Evolutionary conservation across 495 filamentous ascomycete genomes (phyloP).

Genomic region (Trichoderma erinaceum): DNA sequence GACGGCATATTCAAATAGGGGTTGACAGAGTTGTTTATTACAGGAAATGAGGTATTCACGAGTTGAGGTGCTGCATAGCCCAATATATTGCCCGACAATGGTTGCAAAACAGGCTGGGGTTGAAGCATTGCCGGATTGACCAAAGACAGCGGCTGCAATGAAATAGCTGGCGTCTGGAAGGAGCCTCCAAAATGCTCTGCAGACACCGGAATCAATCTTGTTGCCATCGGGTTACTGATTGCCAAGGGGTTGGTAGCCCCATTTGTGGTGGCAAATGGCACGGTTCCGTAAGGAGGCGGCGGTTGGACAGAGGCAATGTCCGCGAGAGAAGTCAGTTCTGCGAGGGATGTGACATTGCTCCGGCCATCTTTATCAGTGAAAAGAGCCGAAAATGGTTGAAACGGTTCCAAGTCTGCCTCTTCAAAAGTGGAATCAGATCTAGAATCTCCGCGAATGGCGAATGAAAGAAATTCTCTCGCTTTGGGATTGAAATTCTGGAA

Average conservation of each 20-base stretch:
- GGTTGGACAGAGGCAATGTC: not conserved
- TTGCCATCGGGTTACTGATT: not conserved
- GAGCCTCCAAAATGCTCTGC: not conserved
- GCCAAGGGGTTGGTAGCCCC: not conserved
- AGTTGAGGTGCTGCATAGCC: not conserved
- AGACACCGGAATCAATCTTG: not conserved
- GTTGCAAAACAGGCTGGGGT: not conserved
- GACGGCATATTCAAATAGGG: not conserved
- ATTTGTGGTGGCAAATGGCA: not conserved
- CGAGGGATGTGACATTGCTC: not conserved
- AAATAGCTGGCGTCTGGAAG: not conserved
- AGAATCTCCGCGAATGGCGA: not conserved
- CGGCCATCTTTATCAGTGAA: not conserved
- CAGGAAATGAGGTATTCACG: not conserved
- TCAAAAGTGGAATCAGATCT: not conserved
- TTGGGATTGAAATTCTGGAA: constrained; percentile 15
- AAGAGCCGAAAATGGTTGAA: not conserved
- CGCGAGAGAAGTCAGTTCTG: not conserved
- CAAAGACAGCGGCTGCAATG: not conserved
- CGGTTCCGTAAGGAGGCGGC: not conserved
- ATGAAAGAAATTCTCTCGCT: constrained; percentile 17
- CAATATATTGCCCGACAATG: not conserved
- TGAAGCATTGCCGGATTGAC: not conserved
- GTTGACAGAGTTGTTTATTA: not conserved
- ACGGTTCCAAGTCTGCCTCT: not conserved